A percentile compares a stretch with the other conserved stretches of the same genome.
phyloP scores from a whole-genome alignment of 2,329 filamentous ascomycete genomes.

The Scedosporium boydii region DNA sequence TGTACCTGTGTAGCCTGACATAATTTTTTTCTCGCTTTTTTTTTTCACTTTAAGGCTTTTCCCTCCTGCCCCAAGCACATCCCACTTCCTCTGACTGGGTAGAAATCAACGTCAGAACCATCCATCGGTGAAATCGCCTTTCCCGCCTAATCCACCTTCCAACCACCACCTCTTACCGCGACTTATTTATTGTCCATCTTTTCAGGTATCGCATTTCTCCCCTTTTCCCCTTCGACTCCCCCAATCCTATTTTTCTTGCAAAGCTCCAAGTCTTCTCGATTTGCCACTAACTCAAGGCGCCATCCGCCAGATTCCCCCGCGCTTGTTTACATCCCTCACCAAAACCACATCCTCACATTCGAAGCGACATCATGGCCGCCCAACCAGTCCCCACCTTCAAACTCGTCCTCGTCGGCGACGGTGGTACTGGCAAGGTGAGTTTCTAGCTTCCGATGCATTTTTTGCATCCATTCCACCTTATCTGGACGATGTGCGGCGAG shows the following conservation, averaged over 20 bases:
- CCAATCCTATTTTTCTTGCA: conserved; percentile 11
- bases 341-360: conserved; percentile 15
- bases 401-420: conserved; percentile 98
- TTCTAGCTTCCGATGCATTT: neutral
- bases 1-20: conserved; percentile 6
- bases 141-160: conserved; percentile 4
- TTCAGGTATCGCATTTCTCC: neutral
- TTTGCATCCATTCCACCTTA: neutral
- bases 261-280: conserved; percentile 18
- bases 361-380: conserved; percentile 8
- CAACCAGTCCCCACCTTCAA: conserved; percentile 76
- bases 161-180: conserved; percentile 1
- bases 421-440: conserved; percentile 93
- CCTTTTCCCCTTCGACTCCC: neutral
- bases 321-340: conserved; percentile 33
- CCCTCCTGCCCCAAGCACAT: conserved; percentile 5
- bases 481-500: neutral
- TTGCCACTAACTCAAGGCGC: conserved; percentile 7
- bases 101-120: conserved; percentile 6
- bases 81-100: conserved; percentile 5
- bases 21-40: conserved; percentile 3
- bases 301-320: conserved; percentile 17
- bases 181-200: conserved; percentile 5
- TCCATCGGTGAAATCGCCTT: neutral
- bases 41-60: neutral